Evolutionary conservation across 1,284 basidiomycete species (phyloP), one percentile per base, ranked within the genome.

Genomic region (Lentinus polychrous): DNA sequence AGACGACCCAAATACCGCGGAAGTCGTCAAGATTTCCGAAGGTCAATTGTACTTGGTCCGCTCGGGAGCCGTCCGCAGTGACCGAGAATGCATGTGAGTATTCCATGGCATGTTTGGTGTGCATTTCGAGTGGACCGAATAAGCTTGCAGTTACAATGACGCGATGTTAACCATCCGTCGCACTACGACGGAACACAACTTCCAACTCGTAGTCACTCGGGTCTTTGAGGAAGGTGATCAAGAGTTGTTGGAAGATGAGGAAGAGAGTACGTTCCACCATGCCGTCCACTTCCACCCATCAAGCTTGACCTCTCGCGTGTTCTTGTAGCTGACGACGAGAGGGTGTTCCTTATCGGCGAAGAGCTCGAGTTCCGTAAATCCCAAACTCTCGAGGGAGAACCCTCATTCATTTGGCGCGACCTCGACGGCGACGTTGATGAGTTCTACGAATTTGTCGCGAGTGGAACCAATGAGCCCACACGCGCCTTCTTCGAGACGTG

Each of bases 171-270:
- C 94, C 17, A 89, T 99, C 60, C 84, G 96, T 50, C 82, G 94
- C 71, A 78, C 85, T 14, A 79, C 87, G 0, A 68, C 91, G 47
- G 91, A 94, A 48, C 87, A 86, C 69, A 85, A 95, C 62, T 99
- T 95, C 63, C 89, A 98, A 67, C 79, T 99, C n/a, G 94, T 97
- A 7, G 83, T 97, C 48, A 96, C 94, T 11, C 79, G 94, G 53
- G 93, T 95, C 0, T 97, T 91, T 62, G 92, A 96, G 57, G 93
- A 97, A 53, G 94, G 93, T 8, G 94, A 97, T 63, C 91, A 96
- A 64, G 89, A 94, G 60, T 68, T 96, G 27, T 71, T 97, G 11
- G 93, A 95, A 56, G 94, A 97, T 58, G 93, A 96, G 65, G 92
- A 94, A 37, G 95, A 98, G 64, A 62, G 89, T 74, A 32, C 31